Evolutionary conservation across 345 rosid species (phyloP).

Genomic region (Arabidopsis arenosa): DNA sequence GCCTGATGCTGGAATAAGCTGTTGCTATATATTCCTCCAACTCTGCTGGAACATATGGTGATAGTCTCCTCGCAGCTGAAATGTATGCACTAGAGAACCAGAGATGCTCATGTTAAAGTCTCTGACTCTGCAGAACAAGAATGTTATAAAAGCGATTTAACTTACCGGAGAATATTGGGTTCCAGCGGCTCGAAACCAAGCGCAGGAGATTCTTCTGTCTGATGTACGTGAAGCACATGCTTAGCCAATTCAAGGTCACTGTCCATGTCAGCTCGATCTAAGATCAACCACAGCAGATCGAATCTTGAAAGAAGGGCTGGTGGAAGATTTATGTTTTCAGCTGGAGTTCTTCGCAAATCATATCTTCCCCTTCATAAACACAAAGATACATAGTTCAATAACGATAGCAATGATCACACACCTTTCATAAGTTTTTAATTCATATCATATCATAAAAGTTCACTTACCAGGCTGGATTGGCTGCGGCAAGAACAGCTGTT

Average conservation of each 20-base stretch:
- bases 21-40: conserved; percentile 92
- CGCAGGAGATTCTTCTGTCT: conserved; percentile 85
- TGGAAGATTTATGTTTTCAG: conserved; percentile 96
- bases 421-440: neutral
- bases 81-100: conserved; percentile 73
- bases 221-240: conserved; percentile 93
- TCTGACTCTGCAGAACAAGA: conserved; percentile 6
- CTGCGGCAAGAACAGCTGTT: conserved; percentile 98
- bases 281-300: conserved; percentile 94
- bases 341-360: conserved; percentile 92
- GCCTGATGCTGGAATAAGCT: conserved; percentile 91
- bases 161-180: conserved; percentile 84
- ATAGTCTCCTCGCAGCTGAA: conserved; percentile 88
- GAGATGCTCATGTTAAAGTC: conserved; percentile 30
- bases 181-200: conserved; percentile 93
- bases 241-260: conserved; percentile 93
- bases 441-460: conserved; percentile 12
- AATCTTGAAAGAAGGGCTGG: conserved; percentile 96
- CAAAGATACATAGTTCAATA: conserved; percentile 28
- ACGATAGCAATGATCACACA: conserved; percentile 24
- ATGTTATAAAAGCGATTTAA: neutral
- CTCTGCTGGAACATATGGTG: conserved; percentile 85
- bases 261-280: conserved; percentile 98
- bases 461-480: conserved; percentile 96
- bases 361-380: conserved; percentile 86